Conservation (phyloP, 805 yeast species). For the Suhomyces sp. region DNA sequence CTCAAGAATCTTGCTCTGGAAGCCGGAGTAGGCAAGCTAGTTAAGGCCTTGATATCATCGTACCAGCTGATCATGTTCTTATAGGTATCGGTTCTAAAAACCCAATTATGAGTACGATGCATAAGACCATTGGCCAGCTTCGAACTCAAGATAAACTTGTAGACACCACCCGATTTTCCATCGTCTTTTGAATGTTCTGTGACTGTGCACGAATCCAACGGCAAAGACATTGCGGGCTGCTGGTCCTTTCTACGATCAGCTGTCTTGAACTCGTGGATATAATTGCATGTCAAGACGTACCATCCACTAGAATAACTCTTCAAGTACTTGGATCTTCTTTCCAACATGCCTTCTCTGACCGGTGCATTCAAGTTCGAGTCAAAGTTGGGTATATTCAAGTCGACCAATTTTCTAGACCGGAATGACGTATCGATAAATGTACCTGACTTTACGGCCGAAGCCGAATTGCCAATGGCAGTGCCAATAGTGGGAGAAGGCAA, state of each 20-base stretch:
- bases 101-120: slow-evolving; percentile 86
- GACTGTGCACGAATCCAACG: slow-evolving; percentile 75
- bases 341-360: slow-evolving; percentile 76
- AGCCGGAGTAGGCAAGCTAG: slow-evolving; percentile 58
- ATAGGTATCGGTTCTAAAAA: slow-evolving; percentile 86
- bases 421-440: slow-evolving; percentile 41
- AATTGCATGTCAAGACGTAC: slow-evolving; percentile 87
- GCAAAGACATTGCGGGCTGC: slow-evolving; percentile 76
- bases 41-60: slow-evolving; percentile 67
- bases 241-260: slow-evolving; percentile 79
- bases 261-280: slow-evolving; percentile 85
- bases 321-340: slow-evolving; percentile 85
- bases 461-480: slow-evolving; percentile 25
- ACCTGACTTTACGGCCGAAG: slow-evolving; percentile 29
- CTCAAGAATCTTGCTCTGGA: slow-evolving; percentile 48
- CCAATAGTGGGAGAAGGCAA: slow-evolving; percentile 34
- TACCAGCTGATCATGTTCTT: slow-evolving; percentile 83
- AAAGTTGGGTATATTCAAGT: slow-evolving; percentile 64
- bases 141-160: slow-evolving; percentile 77
- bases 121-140: slow-evolving; percentile 69
- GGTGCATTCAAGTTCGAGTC: slow-evolving; percentile 61
- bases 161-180: slow-evolving; percentile 50
- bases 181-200: slow-evolving; percentile 80
- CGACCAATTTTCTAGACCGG: slow-evolving; percentile 37
- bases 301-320: slow-evolving; percentile 89